A percentile compares a stretch with the other conserved stretches of the same genome.
Conservation (phyloP, 805 yeast genomes). For the Cephaloascus fragrans region DNA sequence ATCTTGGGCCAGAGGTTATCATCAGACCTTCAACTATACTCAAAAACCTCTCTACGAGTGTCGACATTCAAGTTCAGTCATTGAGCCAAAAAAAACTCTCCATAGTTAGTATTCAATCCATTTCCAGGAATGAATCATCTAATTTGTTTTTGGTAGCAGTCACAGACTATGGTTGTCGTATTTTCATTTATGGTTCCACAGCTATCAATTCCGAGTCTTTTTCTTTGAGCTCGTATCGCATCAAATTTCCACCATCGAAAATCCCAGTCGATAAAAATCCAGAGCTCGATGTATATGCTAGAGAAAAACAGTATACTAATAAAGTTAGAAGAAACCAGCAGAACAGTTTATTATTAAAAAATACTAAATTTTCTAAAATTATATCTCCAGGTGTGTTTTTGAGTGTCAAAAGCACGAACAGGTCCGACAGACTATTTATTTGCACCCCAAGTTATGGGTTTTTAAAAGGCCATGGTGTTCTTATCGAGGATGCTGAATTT, state of each 20-base stretch:
- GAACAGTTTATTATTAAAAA: slow-evolving; percentile 35
- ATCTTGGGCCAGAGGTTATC: slow-evolving; percentile 16
- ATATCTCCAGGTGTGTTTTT: slow-evolving; percentile 84
- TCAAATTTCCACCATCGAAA: slow-evolving; percentile 59
- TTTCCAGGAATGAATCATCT: slow-evolving; percentile 53
- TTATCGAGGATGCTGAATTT: slow-evolving; percentile 76
- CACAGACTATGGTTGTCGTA: slow-evolving; percentile 76
- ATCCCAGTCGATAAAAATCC: slow-evolving; percentile 29
- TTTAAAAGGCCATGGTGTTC: slow-evolving; percentile 59
- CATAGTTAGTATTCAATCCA: slow-evolving; percentile 54
- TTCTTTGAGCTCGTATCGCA: slow-evolving; percentile 23
- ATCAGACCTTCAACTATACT: slow-evolving; percentile 36
- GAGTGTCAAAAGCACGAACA: slow-evolving; percentile 41
- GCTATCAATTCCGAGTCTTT: slow-evolving; percentile 15
- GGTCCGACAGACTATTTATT: slow-evolving; percentile 47
- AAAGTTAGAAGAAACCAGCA: slow-evolving; percentile 30
- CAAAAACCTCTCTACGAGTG: slow-evolving; percentile 31
- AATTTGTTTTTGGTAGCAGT: slow-evolving; percentile 69
- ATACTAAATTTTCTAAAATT: slow-evolving; percentile 48
- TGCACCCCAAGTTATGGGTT: slow-evolving; percentile 82
- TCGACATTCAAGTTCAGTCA: slow-evolving; percentile 34
- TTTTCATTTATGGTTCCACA: slow-evolving; percentile 46
- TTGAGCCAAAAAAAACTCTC: slow-evolving; percentile 45
- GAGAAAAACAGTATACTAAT: slow-evolving; percentile 28
- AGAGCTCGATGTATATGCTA: slow-evolving; percentile 30